These are phyloP conservation scores for Eimeria praecox DNA, from an alignment of 169 alveolate genomes.

Conservation along the genomic window DNA sequence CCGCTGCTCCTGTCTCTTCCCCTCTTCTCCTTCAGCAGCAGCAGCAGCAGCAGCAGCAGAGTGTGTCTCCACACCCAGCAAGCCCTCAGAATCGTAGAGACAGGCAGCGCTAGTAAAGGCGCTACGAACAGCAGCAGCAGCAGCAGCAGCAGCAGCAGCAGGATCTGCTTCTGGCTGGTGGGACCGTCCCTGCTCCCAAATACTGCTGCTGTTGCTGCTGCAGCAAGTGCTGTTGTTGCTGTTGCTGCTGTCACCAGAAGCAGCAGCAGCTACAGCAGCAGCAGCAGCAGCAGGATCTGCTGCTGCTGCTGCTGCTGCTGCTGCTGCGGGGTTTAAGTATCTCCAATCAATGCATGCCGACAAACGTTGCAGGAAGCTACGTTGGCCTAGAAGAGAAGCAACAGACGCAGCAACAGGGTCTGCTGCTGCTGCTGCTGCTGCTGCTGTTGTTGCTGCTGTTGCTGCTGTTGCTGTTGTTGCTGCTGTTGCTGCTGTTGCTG, in stretches of 20 bases:
- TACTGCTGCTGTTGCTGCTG: slow-evolving; percentile 11
- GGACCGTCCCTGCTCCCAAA: neutral
- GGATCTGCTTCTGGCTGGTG: slow-evolving; percentile 4
- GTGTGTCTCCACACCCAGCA: neutral
- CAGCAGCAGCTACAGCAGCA: slow-evolving; percentile 4
- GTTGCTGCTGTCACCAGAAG: slow-evolving; percentile 24
- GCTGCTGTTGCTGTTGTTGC: slow-evolving; percentile 14
- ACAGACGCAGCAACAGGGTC: slow-evolving; percentile 32
- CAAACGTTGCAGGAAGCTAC: slow-evolving; percentile 19
- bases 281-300: neutral
- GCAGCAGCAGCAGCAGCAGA: slow-evolving; percentile 51
- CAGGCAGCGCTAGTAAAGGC: slow-evolving; percentile 51
- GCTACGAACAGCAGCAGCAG: neutral
- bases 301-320: neutral
- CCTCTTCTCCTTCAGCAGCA: neutral
- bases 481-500: slow-evolving; percentile 13
- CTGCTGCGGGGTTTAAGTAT: neutral
- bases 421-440: neutral
- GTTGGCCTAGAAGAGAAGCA: slow-evolving; percentile 34
- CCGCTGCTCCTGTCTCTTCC: slow-evolving; percentile 21
- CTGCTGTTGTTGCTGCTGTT: slow-evolving; percentile 18
- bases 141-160: slow-evolving; percentile 40
- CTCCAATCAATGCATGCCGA: slow-evolving; percentile 4
- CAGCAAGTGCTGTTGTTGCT: neutral
- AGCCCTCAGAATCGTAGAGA: slow-evolving; percentile 16